Evolutionary conservation across 2,329 filamentous ascomycete species (phyloP).

Genomic region (Alternaria gansuensis): DNA sequence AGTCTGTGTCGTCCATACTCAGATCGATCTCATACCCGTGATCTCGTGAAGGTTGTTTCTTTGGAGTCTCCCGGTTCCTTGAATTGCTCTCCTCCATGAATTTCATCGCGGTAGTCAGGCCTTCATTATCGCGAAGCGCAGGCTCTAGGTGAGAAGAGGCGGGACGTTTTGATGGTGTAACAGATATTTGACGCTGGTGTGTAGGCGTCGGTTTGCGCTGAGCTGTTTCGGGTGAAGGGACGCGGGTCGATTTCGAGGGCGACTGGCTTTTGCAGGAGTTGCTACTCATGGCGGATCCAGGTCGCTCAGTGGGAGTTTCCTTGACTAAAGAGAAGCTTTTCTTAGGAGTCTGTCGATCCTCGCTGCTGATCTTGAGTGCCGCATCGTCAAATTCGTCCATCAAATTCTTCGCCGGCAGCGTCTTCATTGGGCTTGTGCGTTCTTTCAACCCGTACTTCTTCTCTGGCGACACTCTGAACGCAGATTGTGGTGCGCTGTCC

Average conservation of each 20-base stretch:
- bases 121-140: conserved; percentile 51
- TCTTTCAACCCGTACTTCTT: conserved; percentile 42
- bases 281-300: conserved; percentile 40
- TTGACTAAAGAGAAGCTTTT: conserved; percentile 41
- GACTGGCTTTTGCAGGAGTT: conserved; percentile 41
- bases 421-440: conserved; percentile 44
- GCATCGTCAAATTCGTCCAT: conserved; percentile 40
- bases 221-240: conserved; percentile 33
- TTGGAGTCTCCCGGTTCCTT: conserved; percentile 34
- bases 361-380: conserved; percentile 13
- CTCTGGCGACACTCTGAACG: conserved; percentile 45
- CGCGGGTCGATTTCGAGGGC: conserved; percentile 40
- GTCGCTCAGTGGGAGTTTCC: conserved; percentile 30
- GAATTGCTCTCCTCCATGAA: conserved; percentile 44
- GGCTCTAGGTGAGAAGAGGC: conserved; percentile 36
- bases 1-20: conserved; percentile 43
- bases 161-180: conserved; percentile 33
- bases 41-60: conserved; percentile 35
- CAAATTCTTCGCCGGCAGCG: conserved; percentile 42
- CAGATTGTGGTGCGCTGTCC: conserved; percentile 43
- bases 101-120: conserved; percentile 50
- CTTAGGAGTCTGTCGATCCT: conserved; percentile 31
- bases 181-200: conserved; percentile 24
- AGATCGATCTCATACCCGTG: conserved; percentile 35
- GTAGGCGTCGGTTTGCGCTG: conserved; percentile 25